Base-by-base conservation (phyloP, 345 rosid genomes). In the Citrus hindsii region DNA sequence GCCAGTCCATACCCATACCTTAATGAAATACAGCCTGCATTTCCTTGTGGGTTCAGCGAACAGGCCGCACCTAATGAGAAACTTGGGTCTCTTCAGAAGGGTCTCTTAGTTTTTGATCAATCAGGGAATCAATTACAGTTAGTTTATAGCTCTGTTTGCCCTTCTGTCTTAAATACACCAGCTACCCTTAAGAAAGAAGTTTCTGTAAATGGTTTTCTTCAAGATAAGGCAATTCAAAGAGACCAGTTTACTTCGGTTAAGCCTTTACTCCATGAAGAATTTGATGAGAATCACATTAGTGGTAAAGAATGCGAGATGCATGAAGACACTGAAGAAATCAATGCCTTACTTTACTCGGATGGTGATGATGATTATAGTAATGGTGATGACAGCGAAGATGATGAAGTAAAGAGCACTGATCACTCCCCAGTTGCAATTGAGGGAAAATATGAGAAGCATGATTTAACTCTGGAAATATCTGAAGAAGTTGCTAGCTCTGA, bases 241-340 rank as follows among this genome's bases (percentile, higher is more conserved):
- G 88, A 83, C 68, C 67, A 56, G 61, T 67, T 80, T 71, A 79
- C 76, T 76, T 81, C 68, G 5, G 62, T 65, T n/a, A 82, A 81
- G 77, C 80, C 69, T 16, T 59, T 77, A 38, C 67, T 84, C 7
- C 79, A 27, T 35, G 85, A 85, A 77, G 83, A 79, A 77, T 80
- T 55, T 66, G 86, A 85, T 46, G 89, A 84, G 79, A 85, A 82
- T 74, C 77, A 73, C 62, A 46, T 75, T 40, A 58, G 76, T 74
- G 89, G 70, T 48, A 86, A 85, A 79, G 90, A 84, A 58, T 86
- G 87, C 27, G 98, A 96, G 82, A 89, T 91, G 97, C 98, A 88
- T 62, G 98, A 96, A 83, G 98, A 96, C 89, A 92, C 98, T 19
- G 99, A 94, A 37, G 99, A 96, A 87, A 79, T 96, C 70, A 90